Evolutionary conservation across 2,329 filamentous ascomycete genomes (phyloP).

Genomic region (Penicillium olsonii): DNA sequence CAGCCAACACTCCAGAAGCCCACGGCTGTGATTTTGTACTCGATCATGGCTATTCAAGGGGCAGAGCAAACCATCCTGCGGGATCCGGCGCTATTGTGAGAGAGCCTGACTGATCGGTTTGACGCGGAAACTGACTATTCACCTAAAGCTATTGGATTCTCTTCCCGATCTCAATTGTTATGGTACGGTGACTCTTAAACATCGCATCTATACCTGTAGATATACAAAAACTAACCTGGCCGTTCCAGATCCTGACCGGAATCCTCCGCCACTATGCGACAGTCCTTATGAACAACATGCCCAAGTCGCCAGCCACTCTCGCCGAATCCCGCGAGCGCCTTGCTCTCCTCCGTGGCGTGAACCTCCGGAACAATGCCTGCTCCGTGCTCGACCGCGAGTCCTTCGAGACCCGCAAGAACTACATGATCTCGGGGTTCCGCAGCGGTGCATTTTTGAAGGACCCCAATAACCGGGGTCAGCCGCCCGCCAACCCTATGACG

Average conservation of each 20-base stretch:
- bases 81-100: constrained; percentile 97
- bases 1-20: constrained; percentile 6
- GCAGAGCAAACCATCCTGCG: constrained; percentile 93
- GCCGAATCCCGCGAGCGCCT: constrained; percentile 73
- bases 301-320: constrained; percentile 72
- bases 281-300: constrained; percentile 80
- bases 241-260: constrained; percentile 75
- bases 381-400: constrained; percentile 75
- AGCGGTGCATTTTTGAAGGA: constrained; percentile 87
- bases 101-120: constrained; percentile 7
- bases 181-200: constrained; percentile 58
- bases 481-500: constrained; percentile 88
- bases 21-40: constrained; percentile 7
- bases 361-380: constrained; percentile 78
- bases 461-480: constrained; percentile 80
- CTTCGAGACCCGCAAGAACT: constrained; percentile 79
- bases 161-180: constrained; percentile 94
- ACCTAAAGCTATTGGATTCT: constrained; percentile 91
- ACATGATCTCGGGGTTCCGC: constrained; percentile 78
- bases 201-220: not conserved
- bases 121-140: constrained; percentile 16
- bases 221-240: not conserved
- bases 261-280: constrained; percentile 95
- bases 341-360: constrained; percentile 78
- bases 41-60: constrained; percentile 73